Evolutionary conservation across 345 rosid genomes (phyloP), one percentile per base, ranked within the genome.

Genomic region (Litchi chinensis): DNA sequence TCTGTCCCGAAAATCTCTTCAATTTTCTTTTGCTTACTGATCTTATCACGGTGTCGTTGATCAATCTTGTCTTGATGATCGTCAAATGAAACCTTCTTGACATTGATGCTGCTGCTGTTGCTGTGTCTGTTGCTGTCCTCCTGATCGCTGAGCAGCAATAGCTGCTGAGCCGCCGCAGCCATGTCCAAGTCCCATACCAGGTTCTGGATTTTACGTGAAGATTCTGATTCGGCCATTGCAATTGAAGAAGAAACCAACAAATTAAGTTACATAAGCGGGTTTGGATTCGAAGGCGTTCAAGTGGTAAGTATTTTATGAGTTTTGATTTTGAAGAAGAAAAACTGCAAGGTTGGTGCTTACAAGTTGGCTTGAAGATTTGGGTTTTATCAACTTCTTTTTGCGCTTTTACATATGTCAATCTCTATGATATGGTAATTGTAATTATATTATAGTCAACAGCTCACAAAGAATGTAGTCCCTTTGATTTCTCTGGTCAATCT

Each of bases 121-220:
- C 2, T 32, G 3, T 32, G 37, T 2, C 4, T 32, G 3, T 32
- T 32, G 71, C 4, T 81, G 69, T 57, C 82, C 9, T 85, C 84
- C 54, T 84, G 89, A 40, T 83, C 86, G 82, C 86, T 89, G 1
- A 85, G 73, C 44, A 77, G 88, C 81, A 87, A 72, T 26, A 87
- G 83, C 76, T 78, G 89, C 64, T 78, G 82, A 32, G 84, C 90
- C 57, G 80, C 82, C 44, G 76, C 86, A 8, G 67, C 87, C 84
- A 83, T 63, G 39, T 85, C 89, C 10, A 71, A 74, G 71, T 81
- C 86, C 8, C 83, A 48, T 6, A 72, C 65, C 2, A 28, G 13
- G 28, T 32, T 77, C 18, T 60, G 65, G 21, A 32, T 60, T 70
- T 39, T 39, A 73, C n/a, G 19, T 1, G 28, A 71, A 57, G 75